Percentiles rank a stretch among this genome's conserved stretches.
phyloP scores from a whole-genome alignment of 345 rosid species.

The Corchorus olitorius region DNA sequence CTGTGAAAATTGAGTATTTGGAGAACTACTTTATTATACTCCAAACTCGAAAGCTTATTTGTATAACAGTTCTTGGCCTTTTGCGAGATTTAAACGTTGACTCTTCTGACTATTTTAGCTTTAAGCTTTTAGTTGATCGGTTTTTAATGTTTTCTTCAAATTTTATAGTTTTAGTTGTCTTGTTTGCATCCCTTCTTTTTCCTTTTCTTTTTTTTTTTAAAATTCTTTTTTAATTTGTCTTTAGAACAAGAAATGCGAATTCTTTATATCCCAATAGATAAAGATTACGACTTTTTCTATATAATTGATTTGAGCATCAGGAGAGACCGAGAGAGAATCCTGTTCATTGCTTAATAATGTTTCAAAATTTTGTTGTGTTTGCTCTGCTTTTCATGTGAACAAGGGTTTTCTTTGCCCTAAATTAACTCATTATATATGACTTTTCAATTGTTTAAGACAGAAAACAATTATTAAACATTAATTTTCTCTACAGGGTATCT shows the following conservation, averaged over 20 bases:
- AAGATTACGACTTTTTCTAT: background rate
- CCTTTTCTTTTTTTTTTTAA: background rate
- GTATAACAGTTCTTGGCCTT: background rate
- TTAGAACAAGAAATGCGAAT: background rate
- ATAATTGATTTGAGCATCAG: slow-evolving; percentile 26
- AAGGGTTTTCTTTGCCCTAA: background rate
- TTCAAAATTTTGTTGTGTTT: background rate
- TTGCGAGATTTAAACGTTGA: background rate
- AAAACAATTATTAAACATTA: slow-evolving; percentile 6
- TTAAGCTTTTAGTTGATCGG: background rate
- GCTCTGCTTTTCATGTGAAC: background rate
- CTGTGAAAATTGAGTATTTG: background rate
- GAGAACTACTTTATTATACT: background rate
- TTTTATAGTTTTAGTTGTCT: background rate
- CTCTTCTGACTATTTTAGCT: background rate
- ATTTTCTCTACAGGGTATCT: slow-evolving; percentile 65
- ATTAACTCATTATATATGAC: background rate
- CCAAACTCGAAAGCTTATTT: background rate
- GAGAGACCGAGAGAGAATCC: slow-evolving; percentile 3
- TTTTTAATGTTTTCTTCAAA: background rate
- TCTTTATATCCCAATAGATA: background rate
- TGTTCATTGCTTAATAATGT: background rate
- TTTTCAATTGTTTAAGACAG: background rate
- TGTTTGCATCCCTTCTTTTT: background rate
- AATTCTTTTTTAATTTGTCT: background rate